Base-by-base conservation (phyloP, 2,329 filamentous ascomycete species). In the Colletotrichum sansevieriae region DNA sequence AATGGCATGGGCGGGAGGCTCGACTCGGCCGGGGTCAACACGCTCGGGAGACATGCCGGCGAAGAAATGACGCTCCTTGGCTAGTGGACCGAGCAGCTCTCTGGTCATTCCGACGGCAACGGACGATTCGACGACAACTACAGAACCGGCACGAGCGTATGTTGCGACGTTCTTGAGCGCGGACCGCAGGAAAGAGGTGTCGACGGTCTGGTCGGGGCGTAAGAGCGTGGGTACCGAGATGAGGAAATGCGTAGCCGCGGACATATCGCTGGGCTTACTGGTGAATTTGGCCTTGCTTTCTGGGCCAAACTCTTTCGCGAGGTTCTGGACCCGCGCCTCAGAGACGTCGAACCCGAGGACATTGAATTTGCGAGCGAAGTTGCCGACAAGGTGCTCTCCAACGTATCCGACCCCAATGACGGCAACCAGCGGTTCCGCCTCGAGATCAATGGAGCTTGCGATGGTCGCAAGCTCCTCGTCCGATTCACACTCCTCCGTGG, bases 101-200 rank as follows among this genome's bases (percentile, higher is more conserved):
- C 85, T 79, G 0, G 85, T 87, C 82, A 85, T 87, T 20, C 85
- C 85, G 10, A 88, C 83, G 10, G 84, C 82, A 20, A 88, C 85
- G 1, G 84, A 85, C 68, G 83, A 85, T 71, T 88, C 85, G 29
- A 88, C 81, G 29, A 87, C 83, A 6, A 87, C 80, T 7, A 81
- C 83, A 0, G 81, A 79, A 3, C 84, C 84, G 3, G 75, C 77
- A 1, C 81, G 77, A 5, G 81, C 84, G 46, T 84, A 76, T 13
- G 72, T 73, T 3, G 76, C 74, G 10, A 87, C 81, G 4, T 79
- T 79, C 13, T 72, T 72, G 20, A 87, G 74, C 1, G 85, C 84
- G 55, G 76, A 82, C 18, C 77, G 74, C 5, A 87, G 75, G 71
- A 81, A 84, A 2, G 83, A 83, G 2, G 82, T 79, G 70, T 87